Evolutionary conservation across 2,329 filamentous ascomycete genomes (phyloP), one percentile per base, ranked within the genome.

Genomic region (Rhytidhysteron rufulum): DNA sequence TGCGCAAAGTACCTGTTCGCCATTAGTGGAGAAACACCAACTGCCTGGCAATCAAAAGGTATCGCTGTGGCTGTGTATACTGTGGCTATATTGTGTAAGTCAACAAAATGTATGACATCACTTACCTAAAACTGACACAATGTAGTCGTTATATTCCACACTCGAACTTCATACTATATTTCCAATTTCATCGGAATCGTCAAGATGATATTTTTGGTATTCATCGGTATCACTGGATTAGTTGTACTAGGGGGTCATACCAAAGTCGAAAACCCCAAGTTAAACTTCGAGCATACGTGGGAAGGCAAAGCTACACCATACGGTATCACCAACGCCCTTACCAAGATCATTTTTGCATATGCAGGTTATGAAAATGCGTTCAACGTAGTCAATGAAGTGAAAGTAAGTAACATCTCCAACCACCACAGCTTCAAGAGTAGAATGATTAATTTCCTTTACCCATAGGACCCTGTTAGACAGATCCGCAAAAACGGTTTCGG

Each of bases 21-120:
- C 7, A 78, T 81, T 31, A 73, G 67, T 1, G 76, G 71, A 0
- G 57, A 66, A 1, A 62, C 58, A 0, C 74, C 78, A 0, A 73
- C 74, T 0, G 64, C 69, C n/a, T 86, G 82, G 83, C 69, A 85
- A 51, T 57, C 77, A 38, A 85, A 85, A 53, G 83, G 82, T 1
- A 75, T 85, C 3, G 83, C 83, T 0, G 64, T 85, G 18, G 81
- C 78, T 1, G 76, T 72, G 0, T 85, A 85, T 50, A 82, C 77
- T 0, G 52, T 81, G 0, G 79, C 80, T 3, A 68, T 75, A 1
- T 45, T 82, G 1, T 68, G 78, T 78, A 51, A 46, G 74, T 67
- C 32, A 4, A 5, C 21, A 3, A 21, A 9, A 4, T 13, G 22
- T n/a, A 34, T 22, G 15, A 17, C 19, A 8, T n/a, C n/a, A 5